phyloP scores from a whole-genome alignment of 306 rosid genomes.

The Alnus rubra region DNA sequence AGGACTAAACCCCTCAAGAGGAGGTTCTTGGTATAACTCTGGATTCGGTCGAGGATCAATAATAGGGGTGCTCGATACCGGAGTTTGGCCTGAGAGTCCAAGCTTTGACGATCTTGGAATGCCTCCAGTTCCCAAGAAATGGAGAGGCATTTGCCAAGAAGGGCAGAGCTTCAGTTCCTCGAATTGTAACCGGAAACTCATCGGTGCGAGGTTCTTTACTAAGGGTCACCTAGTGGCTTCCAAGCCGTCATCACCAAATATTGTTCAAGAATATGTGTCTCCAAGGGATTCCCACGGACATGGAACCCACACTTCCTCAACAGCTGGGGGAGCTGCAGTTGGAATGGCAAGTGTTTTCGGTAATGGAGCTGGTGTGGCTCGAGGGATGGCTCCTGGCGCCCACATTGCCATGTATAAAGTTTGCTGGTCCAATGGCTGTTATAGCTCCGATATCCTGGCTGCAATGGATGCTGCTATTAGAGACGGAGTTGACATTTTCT shows the following conservation, averaged over 20 bases:
- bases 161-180: slow-evolving; percentile 72
- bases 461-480: slow-evolving; percentile 83
- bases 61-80: slow-evolving; percentile 87
- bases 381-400: slow-evolving; percentile 86
- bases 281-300: slow-evolving; percentile 88
- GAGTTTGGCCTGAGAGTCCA: slow-evolving; percentile 95
- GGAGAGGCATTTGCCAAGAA: slow-evolving; percentile 83
- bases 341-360: slow-evolving; percentile 63
- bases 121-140: slow-evolving; percentile 75
- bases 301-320: slow-evolving; percentile 89
- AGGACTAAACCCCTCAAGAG: slow-evolving; percentile 56
- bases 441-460: slow-evolving; percentile 84
- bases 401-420: slow-evolving; percentile 88
- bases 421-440: slow-evolving; percentile 90
- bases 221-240: slow-evolving; percentile 72
- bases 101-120: slow-evolving; percentile 71
- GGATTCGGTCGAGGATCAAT: slow-evolving; percentile 70
- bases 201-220: slow-evolving; percentile 88
- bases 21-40: slow-evolving; percentile 65
- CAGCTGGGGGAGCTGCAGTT: slow-evolving; percentile 73
- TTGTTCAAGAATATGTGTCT: slow-evolving; percentile 60
- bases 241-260: slow-evolving; percentile 29
- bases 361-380: slow-evolving; percentile 78
- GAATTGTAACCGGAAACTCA: slow-evolving; percentile 73
- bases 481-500: slow-evolving; percentile 84